These are phyloP conservation scores for Xylaria curta DNA, from an alignment of 495 filamentous ascomycete genomes.

Conservation along the genomic window DNA sequence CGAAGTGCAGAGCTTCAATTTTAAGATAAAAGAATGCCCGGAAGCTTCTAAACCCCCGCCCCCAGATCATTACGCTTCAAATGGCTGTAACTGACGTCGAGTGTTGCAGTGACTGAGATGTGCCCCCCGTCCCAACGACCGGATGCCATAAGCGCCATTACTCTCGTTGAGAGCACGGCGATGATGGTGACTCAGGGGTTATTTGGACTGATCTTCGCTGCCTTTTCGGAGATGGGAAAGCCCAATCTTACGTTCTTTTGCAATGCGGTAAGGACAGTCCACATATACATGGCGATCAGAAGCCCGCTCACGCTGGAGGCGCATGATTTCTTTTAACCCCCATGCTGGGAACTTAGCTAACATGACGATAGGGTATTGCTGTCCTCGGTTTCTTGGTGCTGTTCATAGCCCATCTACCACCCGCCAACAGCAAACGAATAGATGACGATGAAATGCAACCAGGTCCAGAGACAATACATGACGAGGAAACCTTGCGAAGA, in stretches of 20 bases:
- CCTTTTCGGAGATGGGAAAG: conserved; percentile 54
- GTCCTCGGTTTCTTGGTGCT: conserved; percentile 54
- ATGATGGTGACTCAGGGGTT: conserved; percentile 57
- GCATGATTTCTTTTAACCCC: not conserved
- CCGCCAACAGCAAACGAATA: conserved; percentile 48
- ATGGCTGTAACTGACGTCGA: not conserved
- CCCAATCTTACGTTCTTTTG: conserved; percentile 59
- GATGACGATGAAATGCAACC: conserved; percentile 37
- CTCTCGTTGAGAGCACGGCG: conserved; percentile 61
- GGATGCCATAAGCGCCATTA: conserved; percentile 63
- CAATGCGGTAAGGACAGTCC: conserved; percentile 52
- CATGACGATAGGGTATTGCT: conserved; percentile 46
- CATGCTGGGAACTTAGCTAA: not conserved
- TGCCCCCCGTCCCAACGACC: conserved; percentile 52
- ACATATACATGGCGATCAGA: not conserved
- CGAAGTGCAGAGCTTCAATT: not conserved
- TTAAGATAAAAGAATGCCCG: not conserved
- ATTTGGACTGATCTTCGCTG: conserved; percentile 61
- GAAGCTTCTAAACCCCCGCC: not conserved
- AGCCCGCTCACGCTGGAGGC: not conserved
- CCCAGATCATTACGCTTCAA: not conserved
- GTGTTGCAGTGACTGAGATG: conserved; percentile 51
- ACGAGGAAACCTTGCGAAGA: not conserved
- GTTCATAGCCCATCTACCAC: conserved; percentile 56
- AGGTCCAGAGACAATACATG: not conserved